Evolutionary conservation across 2,329 filamentous ascomycete species (phyloP).

Genomic region (Pestalotiopsis sp.): DNA sequence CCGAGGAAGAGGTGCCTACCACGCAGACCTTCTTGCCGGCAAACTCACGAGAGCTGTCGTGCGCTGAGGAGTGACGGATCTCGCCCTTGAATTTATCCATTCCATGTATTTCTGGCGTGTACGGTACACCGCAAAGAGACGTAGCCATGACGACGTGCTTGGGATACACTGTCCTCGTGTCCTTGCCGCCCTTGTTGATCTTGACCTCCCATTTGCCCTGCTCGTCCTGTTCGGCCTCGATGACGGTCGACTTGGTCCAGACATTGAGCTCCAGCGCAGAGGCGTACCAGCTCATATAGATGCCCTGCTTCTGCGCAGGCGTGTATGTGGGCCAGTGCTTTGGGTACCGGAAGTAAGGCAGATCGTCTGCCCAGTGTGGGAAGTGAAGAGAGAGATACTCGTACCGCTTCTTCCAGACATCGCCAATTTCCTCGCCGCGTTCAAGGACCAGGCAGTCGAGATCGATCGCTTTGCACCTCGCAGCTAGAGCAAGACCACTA

Average conservation of each 20-base stretch:
- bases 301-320: conserved; percentile 45
- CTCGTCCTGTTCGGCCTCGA: conserved; percentile 50
- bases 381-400: conserved; percentile 22
- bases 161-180: conserved; percentile 59
- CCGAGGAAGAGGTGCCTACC: conserved; percentile 62
- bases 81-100: conserved; percentile 55
- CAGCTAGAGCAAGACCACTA: conserved; percentile 37
- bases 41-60: conserved; percentile 48
- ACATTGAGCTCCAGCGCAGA: conserved; percentile 67
- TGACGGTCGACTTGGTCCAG: conserved; percentile 59
- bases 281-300: conserved; percentile 57
- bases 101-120: conserved; percentile 60
- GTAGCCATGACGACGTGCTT: conserved; percentile 69
- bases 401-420: conserved; percentile 53
- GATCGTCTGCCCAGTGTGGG: conserved; percentile 37
- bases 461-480: conserved; percentile 25
- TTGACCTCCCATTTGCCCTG: conserved; percentile 54
- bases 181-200: conserved; percentile 30
- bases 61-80: conserved; percentile 47
- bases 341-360: conserved; percentile 45
- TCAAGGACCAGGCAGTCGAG: conserved; percentile 41
- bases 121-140: conserved; percentile 69
- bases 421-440: conserved; percentile 43
- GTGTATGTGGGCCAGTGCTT: conserved; percentile 45
- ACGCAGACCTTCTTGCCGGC: conserved; percentile 56